phyloP scores from a whole-genome alignment of 1,284 basidiomycete genomes.

The Boletus calvinii region DNA sequence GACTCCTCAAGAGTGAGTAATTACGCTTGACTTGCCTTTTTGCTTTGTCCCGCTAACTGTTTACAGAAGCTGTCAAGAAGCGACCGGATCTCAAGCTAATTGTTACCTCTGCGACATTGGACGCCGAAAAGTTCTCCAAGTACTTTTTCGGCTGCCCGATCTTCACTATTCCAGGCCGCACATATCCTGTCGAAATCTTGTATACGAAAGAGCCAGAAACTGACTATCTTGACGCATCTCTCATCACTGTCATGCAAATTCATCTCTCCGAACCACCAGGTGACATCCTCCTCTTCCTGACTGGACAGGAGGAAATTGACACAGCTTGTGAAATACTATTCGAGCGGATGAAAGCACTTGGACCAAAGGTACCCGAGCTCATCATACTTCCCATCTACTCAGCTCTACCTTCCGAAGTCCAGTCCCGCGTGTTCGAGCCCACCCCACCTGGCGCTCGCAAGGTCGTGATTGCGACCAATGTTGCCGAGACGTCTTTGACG shows the following conservation, averaged over 20 bases:
- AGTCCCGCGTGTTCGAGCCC: conserved; percentile 96
- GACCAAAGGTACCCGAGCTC: conserved; percentile 95
- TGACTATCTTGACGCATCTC: conserved; percentile 97
- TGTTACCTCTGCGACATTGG: conserved; percentile 97
- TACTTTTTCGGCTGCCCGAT: conserved; percentile 99
- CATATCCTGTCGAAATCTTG: conserved; percentile 96
- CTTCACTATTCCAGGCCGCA: conserved; percentile 99
- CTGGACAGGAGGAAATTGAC: conserved; percentile 98
- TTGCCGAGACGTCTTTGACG: conserved; percentile 97
- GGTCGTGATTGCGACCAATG: conserved; percentile 98
- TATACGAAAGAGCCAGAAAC: conserved; percentile 98
- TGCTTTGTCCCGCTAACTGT: conserved; percentile 20
- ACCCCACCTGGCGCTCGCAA: conserved; percentile 96
- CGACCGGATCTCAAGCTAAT: conserved; percentile 96
- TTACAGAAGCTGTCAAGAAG: conserved; percentile 86
- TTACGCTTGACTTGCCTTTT: background rate
- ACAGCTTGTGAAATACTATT: conserved; percentile 96
- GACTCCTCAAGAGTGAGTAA: conserved; percentile 88
- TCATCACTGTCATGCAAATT: conserved; percentile 99
- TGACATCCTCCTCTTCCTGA: conserved; percentile 95
- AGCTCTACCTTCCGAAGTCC: conserved; percentile 95
- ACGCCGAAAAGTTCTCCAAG: conserved; percentile 98
- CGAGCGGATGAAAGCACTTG: conserved; percentile 97
- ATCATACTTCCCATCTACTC: conserved; percentile 98
- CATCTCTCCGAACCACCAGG: conserved; percentile 97